phyloP scores from a whole-genome alignment of 1,139 yeast genomes.

The Hansenula anomala region DNA sequence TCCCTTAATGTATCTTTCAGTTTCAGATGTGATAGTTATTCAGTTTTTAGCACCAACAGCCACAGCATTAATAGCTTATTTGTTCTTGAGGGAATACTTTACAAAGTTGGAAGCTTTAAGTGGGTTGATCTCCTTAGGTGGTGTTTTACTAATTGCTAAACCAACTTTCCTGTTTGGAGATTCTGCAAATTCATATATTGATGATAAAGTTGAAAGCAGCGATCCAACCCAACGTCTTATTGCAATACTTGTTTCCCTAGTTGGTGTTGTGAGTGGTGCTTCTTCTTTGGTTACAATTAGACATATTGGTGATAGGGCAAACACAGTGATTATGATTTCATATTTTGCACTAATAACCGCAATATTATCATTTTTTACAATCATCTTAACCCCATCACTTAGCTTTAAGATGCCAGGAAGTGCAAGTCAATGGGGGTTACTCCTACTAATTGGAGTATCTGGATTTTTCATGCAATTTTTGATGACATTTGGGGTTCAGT shows the following conservation, averaged over 20 bases:
- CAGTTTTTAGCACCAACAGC: slow-evolving; percentile 71
- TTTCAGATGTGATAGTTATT: slow-evolving; percentile 69
- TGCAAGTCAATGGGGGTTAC: slow-evolving; percentile 54
- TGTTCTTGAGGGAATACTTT: slow-evolving; percentile 57
- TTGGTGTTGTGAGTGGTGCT: slow-evolving; percentile 66
- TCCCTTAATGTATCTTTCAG: slow-evolving; percentile 62
- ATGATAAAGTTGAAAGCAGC: slow-evolving; percentile 21
- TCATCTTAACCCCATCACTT: slow-evolving; percentile 48
- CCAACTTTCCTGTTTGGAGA: slow-evolving; percentile 64
- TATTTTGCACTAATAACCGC: slow-evolving; percentile 61
- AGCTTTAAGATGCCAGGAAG: slow-evolving; percentile 54
- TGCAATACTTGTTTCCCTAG: slow-evolving; percentile 58
- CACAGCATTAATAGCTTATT: slow-evolving; percentile 66
- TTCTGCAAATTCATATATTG: not conserved
- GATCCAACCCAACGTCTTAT: slow-evolving; percentile 27
- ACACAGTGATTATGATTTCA: slow-evolving; percentile 70
- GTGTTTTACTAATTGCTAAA: slow-evolving; percentile 73
- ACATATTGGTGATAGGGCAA: slow-evolving; percentile 66
- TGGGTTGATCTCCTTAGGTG: slow-evolving; percentile 60
- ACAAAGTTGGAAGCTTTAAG: slow-evolving; percentile 59
- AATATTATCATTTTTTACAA: slow-evolving; percentile 45
- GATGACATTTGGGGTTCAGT: slow-evolving; percentile 73
- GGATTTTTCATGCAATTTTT: slow-evolving; percentile 78
- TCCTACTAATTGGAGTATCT: slow-evolving; percentile 55
- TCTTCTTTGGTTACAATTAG: slow-evolving; percentile 63